Evolutionary conservation across 495 filamentous ascomycete genomes (phyloP).

Genomic region (Penicillium paradoxum): DNA sequence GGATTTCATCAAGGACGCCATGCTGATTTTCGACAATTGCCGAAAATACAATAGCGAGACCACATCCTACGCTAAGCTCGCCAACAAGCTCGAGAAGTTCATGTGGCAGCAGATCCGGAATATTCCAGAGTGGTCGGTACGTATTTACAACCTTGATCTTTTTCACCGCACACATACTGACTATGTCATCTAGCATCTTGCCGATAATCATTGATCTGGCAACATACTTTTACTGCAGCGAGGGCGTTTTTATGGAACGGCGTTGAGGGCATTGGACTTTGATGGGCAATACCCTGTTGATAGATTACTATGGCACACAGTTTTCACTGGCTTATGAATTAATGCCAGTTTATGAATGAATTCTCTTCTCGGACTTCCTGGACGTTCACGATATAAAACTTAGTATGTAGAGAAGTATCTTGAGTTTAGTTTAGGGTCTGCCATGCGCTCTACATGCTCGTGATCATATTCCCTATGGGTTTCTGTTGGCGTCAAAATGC

Average conservation of each 20-base stretch:
- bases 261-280: conserved; percentile 16
- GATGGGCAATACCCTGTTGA: conserved; percentile 25
- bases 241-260: conserved; percentile 16
- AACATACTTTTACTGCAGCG: conserved; percentile 4
- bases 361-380: neutral
- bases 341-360: neutral
- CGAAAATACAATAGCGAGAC: conserved; percentile 93
- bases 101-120: conserved; percentile 93
- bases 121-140: conserved; percentile 91
- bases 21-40: conserved; percentile 91
- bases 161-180: neutral
- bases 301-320: conserved; percentile 9
- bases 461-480: no score
- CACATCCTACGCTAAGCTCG: conserved; percentile 91
- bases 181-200: conserved; percentile 40
- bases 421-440: no score
- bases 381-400: no score
- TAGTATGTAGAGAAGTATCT: no score
- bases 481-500: no score
- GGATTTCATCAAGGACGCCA: conserved; percentile 88
- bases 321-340: conserved; percentile 1
- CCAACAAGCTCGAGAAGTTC: conserved; percentile 92
- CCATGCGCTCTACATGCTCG: no score
- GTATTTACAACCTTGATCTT: conserved; percentile 20
- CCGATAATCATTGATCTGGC: conserved; percentile 37